Percentiles rank a stretch among this genome's conserved stretches.
phyloP scores from a whole-genome alignment of 2,329 filamentous ascomycete genomes.

The Lachnellula subtilissima region DNA sequence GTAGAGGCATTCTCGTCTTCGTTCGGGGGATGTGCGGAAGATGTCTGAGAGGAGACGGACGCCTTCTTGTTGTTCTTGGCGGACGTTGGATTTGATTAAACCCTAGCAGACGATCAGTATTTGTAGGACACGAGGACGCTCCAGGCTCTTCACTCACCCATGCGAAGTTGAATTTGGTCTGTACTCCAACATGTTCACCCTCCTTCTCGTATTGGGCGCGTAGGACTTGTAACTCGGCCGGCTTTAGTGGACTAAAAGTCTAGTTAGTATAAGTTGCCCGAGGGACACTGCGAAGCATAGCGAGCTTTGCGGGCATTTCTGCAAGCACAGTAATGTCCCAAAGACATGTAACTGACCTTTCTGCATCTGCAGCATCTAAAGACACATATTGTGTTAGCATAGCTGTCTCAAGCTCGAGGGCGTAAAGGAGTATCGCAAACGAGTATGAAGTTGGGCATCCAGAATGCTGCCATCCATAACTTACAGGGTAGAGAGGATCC shows the following conservation, averaged over 20 bases:
- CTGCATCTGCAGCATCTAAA: conserved; percentile 92
- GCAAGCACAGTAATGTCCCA: not conserved
- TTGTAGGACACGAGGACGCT: not conserved
- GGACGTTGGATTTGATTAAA: conserved; percentile 84
- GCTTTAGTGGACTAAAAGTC: conserved; percentile 70
- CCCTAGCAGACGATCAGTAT: conserved; percentile 52
- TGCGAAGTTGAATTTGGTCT: conserved; percentile 99
- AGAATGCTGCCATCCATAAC: conserved; percentile 23
- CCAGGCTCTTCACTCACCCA: conserved; percentile 60
- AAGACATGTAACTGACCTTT: conserved; percentile 60
- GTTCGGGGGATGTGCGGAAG: conserved; percentile 88
- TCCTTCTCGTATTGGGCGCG: conserved; percentile 96
- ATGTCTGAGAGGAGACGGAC: conserved; percentile 93
- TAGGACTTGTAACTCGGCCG: conserved; percentile 86
- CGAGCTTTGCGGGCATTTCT: not conserved
- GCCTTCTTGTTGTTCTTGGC: conserved; percentile 87
- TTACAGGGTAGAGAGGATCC: conserved; percentile 34
- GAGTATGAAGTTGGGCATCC: conserved; percentile 24
- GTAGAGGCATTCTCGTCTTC: conserved; percentile 94
- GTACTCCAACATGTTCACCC: conserved; percentile 91
- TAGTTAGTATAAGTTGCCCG: conserved; percentile 15
- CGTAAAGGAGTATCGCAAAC: conserved; percentile 22
- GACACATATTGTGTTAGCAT: conserved; percentile 28
- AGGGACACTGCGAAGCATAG: not conserved
- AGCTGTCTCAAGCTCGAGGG: conserved; percentile 22